Base-by-base conservation (phyloP, 2,329 filamentous ascomycete species). In the Kalmusia sp. region DNA sequence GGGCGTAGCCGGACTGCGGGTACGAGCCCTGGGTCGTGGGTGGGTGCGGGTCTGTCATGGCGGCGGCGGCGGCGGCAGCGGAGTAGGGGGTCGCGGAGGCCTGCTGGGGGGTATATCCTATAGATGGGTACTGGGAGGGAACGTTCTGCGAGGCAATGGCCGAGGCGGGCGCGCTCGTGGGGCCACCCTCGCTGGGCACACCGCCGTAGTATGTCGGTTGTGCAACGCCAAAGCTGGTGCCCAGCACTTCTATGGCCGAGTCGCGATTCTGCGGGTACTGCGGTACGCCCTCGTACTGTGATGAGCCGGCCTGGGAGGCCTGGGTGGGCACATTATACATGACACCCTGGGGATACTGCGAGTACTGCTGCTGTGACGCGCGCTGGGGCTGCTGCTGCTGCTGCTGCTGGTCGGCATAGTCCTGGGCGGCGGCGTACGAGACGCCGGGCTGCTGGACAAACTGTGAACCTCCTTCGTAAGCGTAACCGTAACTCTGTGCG, bases 191-290 rank as follows among this genome's bases (percentile, higher is more conserved):
- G 75, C 80, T 82, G 64, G 84, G 77, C 64, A 79, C 71, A 76
- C 92, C 93, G 30, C 41, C 46, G 80, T 95, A 96, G 69, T 89
- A 72, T 65, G 71, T 69, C 54, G 66, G 85, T 70, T 89, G 88
- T 78, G 88, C 82, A 70, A 88, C 82, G 56, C 84, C 82, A 74
- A 92, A 85, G 71, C 83, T 82, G 70, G 77, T 86, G 71, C 87
- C 79, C 74, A 93, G 82, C 77, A 92, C 90, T 73, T 92, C 89
- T 77, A 95, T 85, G 56, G 84, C 85, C 81, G 89, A 86, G 77
- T 71, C 68, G 57, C 69, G 69, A 56, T 88, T 84, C 71, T 92
- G 90, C 79, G 87, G 83, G 79, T 92, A 96, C 70, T 88, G 88
- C 77, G 87, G 84, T 72, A 87, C 85, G 70, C 86, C 79, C 75